Conservation (phyloP, 2,329 filamentous ascomycete genomes). For the Hypoxylon rubiginosum region DNA sequence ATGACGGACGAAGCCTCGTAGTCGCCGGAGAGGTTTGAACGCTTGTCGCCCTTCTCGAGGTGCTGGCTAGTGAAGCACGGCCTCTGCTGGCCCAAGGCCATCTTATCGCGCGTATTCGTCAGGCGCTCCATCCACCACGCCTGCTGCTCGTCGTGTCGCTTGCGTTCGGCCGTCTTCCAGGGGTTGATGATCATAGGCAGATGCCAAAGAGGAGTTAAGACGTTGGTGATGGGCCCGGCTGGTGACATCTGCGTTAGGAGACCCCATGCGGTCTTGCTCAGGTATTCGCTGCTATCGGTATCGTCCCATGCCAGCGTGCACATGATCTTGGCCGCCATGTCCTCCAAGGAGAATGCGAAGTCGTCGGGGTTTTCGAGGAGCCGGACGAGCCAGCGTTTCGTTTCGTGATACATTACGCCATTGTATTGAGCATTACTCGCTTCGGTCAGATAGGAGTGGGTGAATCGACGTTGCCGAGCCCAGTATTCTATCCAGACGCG, state of each 20-base stretch:
- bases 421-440: conserved; percentile 53
- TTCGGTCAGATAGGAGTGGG: conserved; percentile 63
- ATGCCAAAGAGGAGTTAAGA: conserved; percentile 67
- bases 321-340: conserved; percentile 71
- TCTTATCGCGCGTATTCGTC: conserved; percentile 54
- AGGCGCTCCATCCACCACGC: conserved; percentile 66
- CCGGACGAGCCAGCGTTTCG: conserved; percentile 65
- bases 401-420: conserved; percentile 64
- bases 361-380: conserved; percentile 64
- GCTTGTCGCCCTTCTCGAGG: conserved; percentile 54
- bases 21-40: conserved; percentile 49
- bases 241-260: conserved; percentile 70
- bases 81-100: conserved; percentile 57
- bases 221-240: conserved; percentile 69
- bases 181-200: conserved; percentile 64
- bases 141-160: conserved; percentile 66
- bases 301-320: conserved; percentile 68
- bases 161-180: conserved; percentile 66
- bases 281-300: conserved; percentile 60
- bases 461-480: conserved; percentile 66
- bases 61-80: conserved; percentile 59
- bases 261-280: conserved; percentile 67
- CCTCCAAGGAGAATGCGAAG: conserved; percentile 65
- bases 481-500: conserved; percentile 60
- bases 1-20: conserved; percentile 53